phyloP scores from a whole-genome alignment of 2,329 filamentous ascomycete genomes.

The Penicillium sp. region DNA sequence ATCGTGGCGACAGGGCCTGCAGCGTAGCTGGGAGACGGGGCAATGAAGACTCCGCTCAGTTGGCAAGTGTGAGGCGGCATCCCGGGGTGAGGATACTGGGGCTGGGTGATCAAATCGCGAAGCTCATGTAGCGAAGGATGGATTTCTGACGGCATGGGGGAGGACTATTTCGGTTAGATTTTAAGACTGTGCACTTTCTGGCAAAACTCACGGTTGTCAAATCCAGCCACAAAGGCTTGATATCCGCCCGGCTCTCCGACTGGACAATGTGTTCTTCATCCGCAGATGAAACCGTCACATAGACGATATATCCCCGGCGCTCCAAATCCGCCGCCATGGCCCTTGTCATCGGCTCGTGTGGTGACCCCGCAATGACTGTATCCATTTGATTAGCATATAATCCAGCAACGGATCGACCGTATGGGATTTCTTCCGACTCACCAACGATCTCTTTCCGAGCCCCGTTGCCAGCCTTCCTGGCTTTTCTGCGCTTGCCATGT shows the following conservation, averaged over 20 bases:
- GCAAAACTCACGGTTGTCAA: constrained; percentile 52
- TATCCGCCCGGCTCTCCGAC: constrained; percentile 71
- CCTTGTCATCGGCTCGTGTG: constrained; percentile 74
- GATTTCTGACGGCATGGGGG: constrained; percentile 55
- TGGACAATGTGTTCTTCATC: constrained; percentile 80
- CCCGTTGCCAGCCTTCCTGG: constrained; percentile 73
- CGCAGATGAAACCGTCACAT: constrained; percentile 75
- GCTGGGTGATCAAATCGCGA: constrained; percentile 66
- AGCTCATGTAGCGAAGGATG: constrained; percentile 65
- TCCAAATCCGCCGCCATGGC: constrained; percentile 83
- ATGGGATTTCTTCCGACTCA: constrained; percentile 28
- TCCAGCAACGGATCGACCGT: constrained; percentile 8
- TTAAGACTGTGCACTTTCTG: background rate
- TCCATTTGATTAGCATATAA: constrained; percentile 10
- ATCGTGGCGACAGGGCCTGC: constrained; percentile 81
- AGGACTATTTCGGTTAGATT: constrained; percentile 44
- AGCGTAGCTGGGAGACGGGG: constrained; percentile 73
- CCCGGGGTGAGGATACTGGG: constrained; percentile 70
- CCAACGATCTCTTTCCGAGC: constrained; percentile 76
- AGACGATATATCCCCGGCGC: constrained; percentile 87
- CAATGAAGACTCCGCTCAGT: constrained; percentile 74
- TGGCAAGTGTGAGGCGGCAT: constrained; percentile 70
- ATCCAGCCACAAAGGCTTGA: constrained; percentile 76
- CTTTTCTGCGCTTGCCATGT: constrained; percentile 63
- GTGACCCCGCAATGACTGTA: constrained; percentile 76